These are phyloP conservation scores for Elymus sibiricus DNA, from an alignment of 176 grass and related monocot genomes.

Conservation along the genomic window DNA sequence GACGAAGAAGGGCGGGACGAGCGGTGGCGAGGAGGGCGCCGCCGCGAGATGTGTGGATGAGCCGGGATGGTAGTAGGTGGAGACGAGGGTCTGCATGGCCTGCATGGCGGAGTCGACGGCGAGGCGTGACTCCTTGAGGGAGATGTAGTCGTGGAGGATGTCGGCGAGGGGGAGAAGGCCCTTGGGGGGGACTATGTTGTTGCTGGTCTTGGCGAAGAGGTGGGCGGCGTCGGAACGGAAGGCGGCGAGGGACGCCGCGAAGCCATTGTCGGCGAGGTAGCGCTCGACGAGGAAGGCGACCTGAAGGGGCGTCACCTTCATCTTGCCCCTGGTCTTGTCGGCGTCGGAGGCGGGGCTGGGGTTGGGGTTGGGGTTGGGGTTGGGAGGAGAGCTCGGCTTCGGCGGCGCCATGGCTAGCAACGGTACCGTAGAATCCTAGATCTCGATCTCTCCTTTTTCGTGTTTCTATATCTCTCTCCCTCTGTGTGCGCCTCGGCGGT, in stretches of 20 bases:
- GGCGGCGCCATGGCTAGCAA: constrained; percentile 33
- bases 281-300: constrained; percentile 90
- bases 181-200: constrained; percentile 43
- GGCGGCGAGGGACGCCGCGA: constrained; percentile 48
- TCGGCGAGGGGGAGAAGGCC: constrained; percentile 57
- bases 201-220: constrained; percentile 46
- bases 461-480: background rate
- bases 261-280: constrained; percentile 76
- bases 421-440: background rate
- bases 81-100: constrained; percentile 58
- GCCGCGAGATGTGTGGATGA: background rate
- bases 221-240: constrained; percentile 67
- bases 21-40: constrained; percentile 46
- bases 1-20: constrained; percentile 47
- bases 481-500: background rate
- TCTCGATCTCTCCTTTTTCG: constrained; percentile 4
- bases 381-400: constrained; percentile 12
- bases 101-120: constrained; percentile 56
- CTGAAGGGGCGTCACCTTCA: constrained; percentile 63
- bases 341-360: background rate
- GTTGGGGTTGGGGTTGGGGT: background rate
- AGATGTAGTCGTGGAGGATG: constrained; percentile 86
- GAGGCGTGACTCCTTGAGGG: constrained; percentile 63
- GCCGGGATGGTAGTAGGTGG: constrained; percentile 35
- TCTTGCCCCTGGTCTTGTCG: constrained; percentile 21